phyloP scores from a whole-genome alignment of 169 alveolate genomes.

The Eimeria sp. region DNA sequence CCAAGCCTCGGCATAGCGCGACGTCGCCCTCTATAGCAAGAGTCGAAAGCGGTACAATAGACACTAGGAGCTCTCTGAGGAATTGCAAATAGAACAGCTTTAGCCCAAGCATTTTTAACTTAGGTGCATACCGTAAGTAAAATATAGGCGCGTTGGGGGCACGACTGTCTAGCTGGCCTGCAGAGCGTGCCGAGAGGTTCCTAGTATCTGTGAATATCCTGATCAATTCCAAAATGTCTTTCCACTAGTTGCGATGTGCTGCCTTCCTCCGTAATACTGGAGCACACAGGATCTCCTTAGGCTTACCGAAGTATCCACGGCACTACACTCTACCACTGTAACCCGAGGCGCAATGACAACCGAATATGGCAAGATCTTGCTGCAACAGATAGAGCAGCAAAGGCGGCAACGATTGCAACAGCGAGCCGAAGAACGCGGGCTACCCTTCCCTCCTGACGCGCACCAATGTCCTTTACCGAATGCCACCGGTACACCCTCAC shows the following conservation, averaged over 20 bases:
- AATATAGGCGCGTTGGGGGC: neutral
- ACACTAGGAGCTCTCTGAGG: neutral
- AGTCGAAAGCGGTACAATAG: neutral
- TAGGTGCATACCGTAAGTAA: neutral
- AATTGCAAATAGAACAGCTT: neutral
- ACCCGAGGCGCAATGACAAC: conserved; percentile 52
- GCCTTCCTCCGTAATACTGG: neutral
- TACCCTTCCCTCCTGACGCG: conserved; percentile 62
- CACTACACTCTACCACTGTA: neutral
- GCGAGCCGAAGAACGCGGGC: conserved; percentile 77
- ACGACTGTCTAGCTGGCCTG: neutral
- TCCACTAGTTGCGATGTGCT: neutral
- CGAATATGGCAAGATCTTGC: conserved; percentile 76
- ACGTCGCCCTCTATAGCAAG: neutral
- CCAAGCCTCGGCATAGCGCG: neutral
- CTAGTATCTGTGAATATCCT: neutral
- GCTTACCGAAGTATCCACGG: neutral
- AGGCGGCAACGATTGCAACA: conserved; percentile 29
- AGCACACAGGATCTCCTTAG: neutral
- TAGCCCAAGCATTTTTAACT: neutral
- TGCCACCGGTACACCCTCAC: neutral
- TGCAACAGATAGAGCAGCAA: conserved; percentile 76
- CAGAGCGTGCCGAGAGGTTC: neutral
- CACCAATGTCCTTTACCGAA: neutral
- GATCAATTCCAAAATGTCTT: neutral